These are phyloP conservation scores for Lecanicillium sp. DNA, from an alignment of 2,329 filamentous ascomycete genomes.

Conservation along the genomic window DNA sequence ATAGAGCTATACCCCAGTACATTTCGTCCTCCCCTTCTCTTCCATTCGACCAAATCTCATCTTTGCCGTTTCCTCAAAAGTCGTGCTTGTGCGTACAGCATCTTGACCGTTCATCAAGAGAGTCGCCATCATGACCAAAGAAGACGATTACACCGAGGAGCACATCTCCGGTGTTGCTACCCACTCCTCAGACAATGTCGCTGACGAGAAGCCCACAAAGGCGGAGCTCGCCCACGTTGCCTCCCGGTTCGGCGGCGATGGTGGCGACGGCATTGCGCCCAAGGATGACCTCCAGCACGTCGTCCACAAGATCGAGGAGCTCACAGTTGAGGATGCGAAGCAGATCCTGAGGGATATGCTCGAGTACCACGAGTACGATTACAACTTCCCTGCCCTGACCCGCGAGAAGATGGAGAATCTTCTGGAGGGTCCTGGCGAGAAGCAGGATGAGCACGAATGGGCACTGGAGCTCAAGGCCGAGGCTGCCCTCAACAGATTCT, in stretches of 20 bases:
- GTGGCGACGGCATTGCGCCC: slow-evolving; percentile 12
- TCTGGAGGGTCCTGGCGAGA: slow-evolving; percentile 11
- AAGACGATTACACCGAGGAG: slow-evolving; percentile 1
- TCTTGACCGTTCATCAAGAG: too few species aligned
- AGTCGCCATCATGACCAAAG: not conserved
- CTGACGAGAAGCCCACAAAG: not conserved
- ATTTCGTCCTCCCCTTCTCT: too few species aligned
- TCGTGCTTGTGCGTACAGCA: too few species aligned
- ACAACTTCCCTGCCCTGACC: slow-evolving; percentile 15
- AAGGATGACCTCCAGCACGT: slow-evolving; percentile 15
- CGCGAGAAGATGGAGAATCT: slow-evolving; percentile 13
- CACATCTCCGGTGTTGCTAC: not conserved
- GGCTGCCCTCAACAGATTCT: slow-evolving; percentile 5
- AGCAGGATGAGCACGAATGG: slow-evolving; percentile 9
- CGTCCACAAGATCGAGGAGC: slow-evolving; percentile 13
- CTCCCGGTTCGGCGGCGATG: slow-evolving; percentile 6
- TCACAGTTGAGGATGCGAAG: slow-evolving; percentile 13
- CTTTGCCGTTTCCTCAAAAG: too few species aligned
- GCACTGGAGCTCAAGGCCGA: slow-evolving; percentile 4
- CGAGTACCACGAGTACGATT: slow-evolving; percentile 16
- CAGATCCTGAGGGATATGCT: slow-evolving; percentile 13
- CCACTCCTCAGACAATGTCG: not conserved
- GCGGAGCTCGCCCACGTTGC: slow-evolving; percentile 3
- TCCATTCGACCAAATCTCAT: too few species aligned
- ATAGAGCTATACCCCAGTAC: too few species aligned